phyloP scores from a whole-genome alignment of 495 filamentous ascomycete species.

The Penicillium coprophilum region DNA sequence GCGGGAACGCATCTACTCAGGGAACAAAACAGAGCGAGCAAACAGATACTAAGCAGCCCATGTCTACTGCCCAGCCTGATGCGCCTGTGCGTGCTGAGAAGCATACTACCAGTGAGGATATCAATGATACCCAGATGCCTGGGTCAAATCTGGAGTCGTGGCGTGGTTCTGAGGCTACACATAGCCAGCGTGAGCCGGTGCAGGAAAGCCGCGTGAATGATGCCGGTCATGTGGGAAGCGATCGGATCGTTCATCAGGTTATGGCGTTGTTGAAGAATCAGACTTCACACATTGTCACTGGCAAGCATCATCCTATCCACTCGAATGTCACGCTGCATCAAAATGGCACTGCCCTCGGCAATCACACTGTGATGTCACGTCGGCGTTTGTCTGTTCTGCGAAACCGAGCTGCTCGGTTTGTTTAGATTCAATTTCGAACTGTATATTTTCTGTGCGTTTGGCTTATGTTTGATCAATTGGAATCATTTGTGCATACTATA shows the following conservation, averaged over 20 bases:
- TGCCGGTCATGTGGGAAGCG: conserved; percentile 28
- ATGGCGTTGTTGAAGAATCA: conserved; percentile 24
- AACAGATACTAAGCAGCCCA: background rate
- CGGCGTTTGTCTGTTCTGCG: conserved; percentile 28
- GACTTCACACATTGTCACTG: conserved; percentile 16
- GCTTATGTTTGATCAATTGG: conserved; percentile 4
- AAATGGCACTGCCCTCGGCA: conserved; percentile 25
- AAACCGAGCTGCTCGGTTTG: conserved; percentile 17
- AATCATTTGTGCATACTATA: conserved; percentile 14
- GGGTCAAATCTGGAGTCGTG: conserved; percentile 28
- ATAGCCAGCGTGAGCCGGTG: conserved; percentile 19
- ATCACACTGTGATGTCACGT: conserved; percentile 19
- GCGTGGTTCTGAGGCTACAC: conserved; percentile 17
- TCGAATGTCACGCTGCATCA: conserved; percentile 10
- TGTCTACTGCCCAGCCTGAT: background rate
- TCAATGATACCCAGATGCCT: conserved; percentile 23
- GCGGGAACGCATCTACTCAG: background rate
- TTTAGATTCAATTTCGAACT: background rate
- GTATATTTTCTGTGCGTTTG: conserved; percentile 1
- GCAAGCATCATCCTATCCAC: conserved; percentile 21
- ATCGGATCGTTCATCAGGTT: conserved; percentile 21
- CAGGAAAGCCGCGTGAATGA: conserved; percentile 25
- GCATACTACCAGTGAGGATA: conserved; percentile 8
- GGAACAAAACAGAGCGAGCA: conserved; percentile 11
- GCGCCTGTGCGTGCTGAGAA: conserved; percentile 15